Base-by-base conservation (phyloP, 2,329 filamentous ascomycete species). In the Ilyonectria robusta region DNA sequence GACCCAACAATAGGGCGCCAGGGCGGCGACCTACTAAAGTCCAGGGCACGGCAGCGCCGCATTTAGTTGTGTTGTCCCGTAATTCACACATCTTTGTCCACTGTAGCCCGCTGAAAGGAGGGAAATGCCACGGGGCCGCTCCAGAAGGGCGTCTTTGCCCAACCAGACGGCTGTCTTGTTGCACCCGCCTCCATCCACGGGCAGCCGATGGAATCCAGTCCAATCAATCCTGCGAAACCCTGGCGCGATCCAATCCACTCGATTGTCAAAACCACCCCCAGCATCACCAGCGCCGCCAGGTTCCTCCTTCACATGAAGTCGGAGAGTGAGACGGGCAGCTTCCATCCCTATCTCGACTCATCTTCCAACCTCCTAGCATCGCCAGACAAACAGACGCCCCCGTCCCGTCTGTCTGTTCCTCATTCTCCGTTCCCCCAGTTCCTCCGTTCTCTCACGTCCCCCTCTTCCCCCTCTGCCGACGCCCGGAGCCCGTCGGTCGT, bases 121-220 rank as follows among this genome's bases (percentile, higher is more conserved):
- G 13, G 26, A 23, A 59, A 58, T 56, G 17, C 53, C 44, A 57
- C 42, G n/a, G 44, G 56, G 17, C 29, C 33, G 17, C 50, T 50
- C 19, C 17, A 29, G 61, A 63, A 13, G 54, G 37, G 15, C 51
- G 46, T n/a, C 29, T 48, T 47, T 13, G 19, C 53, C 71, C 70
- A 72, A 66, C 69, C 70, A 68, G 29, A 62, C 51, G 56, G 66
- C 57, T 63, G 40, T 64, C 53, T 61, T 64, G 60, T 65, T 61
- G 65, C 72, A 72, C 71, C 47, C 64, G 63, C 46, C 51, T 44
- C 47, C 47, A 62, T 53, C 57, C 31, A 37, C 33, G 19, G 50
- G 54, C 56, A 62, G 64, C 72, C 69, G 72, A 73, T 74, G 72
- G 70, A 58, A 68, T 68, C 65, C 66, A 62, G 40, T 29, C 61